These are phyloP conservation scores for Cubamyces sp. DNA, from an alignment of 768 basidiomycete species.

Conservation along the genomic window DNA sequence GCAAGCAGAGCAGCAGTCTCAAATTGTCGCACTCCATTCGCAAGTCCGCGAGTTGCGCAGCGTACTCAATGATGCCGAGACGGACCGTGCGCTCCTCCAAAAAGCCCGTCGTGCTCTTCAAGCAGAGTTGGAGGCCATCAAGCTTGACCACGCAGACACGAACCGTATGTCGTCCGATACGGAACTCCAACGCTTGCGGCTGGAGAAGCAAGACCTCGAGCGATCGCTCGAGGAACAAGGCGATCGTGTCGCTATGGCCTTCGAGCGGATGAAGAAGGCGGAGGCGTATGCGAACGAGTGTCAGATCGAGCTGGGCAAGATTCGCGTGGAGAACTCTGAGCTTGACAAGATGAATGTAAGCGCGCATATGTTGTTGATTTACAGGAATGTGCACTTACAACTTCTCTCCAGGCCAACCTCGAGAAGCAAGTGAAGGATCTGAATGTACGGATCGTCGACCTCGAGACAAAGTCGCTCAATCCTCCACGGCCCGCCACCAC, in stretches of 20 bases:
- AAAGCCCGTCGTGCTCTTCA: conserved; percentile 83
- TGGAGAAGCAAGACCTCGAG: conserved; percentile 84
- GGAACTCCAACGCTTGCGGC: conserved; percentile 72
- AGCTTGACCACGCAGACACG: conserved; percentile 71
- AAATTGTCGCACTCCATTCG: conserved; percentile 81
- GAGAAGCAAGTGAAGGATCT: conserved; percentile 88
- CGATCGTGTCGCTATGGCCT: conserved; percentile 71
- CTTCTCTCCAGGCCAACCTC: conserved; percentile 61
- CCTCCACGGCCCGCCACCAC: conserved; percentile 57
- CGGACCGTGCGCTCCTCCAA: conserved; percentile 76
- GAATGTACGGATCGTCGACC: conserved; percentile 79
- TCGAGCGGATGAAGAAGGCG: conserved; percentile 81
- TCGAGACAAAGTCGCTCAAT: conserved; percentile 79
- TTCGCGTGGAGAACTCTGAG: conserved; percentile 80
- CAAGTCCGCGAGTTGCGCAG: conserved; percentile 83
- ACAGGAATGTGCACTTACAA: background rate
- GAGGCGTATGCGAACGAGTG: conserved; percentile 76
- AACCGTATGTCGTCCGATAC: conserved; percentile 71
- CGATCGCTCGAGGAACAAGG: conserved; percentile 77
- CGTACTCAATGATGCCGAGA: conserved; percentile 85
- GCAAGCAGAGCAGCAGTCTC: conserved; percentile 81
- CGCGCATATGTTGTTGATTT: conserved; percentile 10
- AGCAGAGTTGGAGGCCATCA: conserved; percentile 80
- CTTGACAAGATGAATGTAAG: conserved; percentile 77
- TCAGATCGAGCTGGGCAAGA: conserved; percentile 74